These are phyloP conservation scores for Alternaria atra DNA, from an alignment of 2,329 filamentous ascomycete species.

Conservation along the genomic window DNA sequence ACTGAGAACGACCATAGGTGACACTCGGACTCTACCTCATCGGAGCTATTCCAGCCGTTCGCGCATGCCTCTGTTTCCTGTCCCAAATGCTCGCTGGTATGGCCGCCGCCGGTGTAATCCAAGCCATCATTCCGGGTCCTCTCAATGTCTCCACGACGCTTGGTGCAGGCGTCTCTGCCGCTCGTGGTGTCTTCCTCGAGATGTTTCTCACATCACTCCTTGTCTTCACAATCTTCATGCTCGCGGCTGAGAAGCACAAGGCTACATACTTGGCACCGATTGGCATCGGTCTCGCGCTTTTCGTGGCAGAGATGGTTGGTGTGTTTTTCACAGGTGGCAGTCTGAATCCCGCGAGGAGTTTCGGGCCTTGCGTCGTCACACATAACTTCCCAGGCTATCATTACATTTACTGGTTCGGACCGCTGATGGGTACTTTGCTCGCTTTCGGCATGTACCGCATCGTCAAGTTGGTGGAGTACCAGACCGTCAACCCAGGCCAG, in stretches of 20 bases:
- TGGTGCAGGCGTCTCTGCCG: conserved; percentile 38
- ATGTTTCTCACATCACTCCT: conserved; percentile 52
- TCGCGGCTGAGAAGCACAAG: conserved; percentile 77
- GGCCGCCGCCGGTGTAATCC: conserved; percentile 45
- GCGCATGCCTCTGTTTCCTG: conserved; percentile 45
- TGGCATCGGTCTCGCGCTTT: conserved; percentile 75
- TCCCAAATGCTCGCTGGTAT: conserved; percentile 51
- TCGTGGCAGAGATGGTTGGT: conserved; percentile 65
- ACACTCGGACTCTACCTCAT: conserved; percentile 51
- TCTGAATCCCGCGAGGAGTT: conserved; percentile 53
- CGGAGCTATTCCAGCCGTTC: conserved; percentile 33
- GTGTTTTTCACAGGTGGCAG: conserved; percentile 56
- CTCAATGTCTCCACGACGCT: conserved; percentile 50
- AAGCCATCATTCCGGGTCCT: conserved; percentile 47
- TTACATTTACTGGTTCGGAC: conserved; percentile 56
- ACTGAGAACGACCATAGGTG: conserved; percentile 29
- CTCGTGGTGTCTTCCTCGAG: conserved; percentile 52
- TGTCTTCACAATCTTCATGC: conserved; percentile 62
- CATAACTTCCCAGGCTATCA: conserved; percentile 51
- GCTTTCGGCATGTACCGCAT: conserved; percentile 53
- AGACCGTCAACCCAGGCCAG: conserved; percentile 54
- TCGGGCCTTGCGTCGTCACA: conserved; percentile 54
- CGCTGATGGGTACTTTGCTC: conserved; percentile 47
- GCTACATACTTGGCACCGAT: conserved; percentile 76
- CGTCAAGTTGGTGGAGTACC: conserved; percentile 53